Percentiles rank a stretch among this genome's conserved stretches.
phyloP scores from a whole-genome alignment of 2,329 filamentous ascomycete genomes.

The Fusarium sp. region DNA sequence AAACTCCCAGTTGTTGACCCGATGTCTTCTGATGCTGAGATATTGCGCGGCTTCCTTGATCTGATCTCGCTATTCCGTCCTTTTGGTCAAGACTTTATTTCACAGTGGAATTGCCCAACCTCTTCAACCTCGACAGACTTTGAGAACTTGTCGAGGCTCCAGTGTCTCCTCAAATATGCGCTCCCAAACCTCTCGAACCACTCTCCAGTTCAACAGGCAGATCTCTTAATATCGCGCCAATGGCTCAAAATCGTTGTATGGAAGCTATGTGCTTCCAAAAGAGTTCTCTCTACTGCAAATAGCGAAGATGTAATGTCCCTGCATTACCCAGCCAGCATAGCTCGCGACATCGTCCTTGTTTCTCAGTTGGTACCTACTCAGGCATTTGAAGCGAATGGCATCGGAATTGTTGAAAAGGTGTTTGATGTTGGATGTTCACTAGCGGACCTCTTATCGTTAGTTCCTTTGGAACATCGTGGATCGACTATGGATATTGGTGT shows the following conservation, averaged over 20 bases:
- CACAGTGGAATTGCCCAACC: conserved; percentile 45
- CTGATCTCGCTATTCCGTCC: conserved; percentile 46
- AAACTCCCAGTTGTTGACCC: conserved; percentile 38
- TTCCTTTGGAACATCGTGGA: rapidly evolving
- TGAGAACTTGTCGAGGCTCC: conserved; percentile 11
- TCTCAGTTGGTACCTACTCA: conserved; percentile 38
- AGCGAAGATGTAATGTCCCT: conserved; percentile 46
- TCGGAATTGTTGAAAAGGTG: conserved; percentile 51
- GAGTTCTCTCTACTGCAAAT: conserved; percentile 17
- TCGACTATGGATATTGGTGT: conserved; percentile 22
- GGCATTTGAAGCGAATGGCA: conserved; percentile 51
- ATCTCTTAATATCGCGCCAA: conserved; percentile 44
- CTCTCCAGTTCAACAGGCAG: conserved; percentile 41
- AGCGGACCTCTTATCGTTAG: conserved; percentile 38
- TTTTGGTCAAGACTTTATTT: conserved; percentile 47
- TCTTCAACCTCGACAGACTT: conserved; percentile 2
- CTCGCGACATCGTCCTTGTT: conserved; percentile 43
- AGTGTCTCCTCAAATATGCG: conserved; percentile 21
- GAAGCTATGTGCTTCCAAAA: conserved; percentile 46
- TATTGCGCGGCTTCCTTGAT: conserved; percentile 50
- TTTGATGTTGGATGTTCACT: conserved; percentile 52
- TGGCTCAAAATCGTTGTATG: conserved; percentile 49
- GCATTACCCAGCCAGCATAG: conserved; percentile 43
- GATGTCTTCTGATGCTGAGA: conserved; percentile 38
- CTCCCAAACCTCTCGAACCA: conserved; percentile 24